Evolutionary conservation across 2,329 filamentous ascomycete species (phyloP).

Genomic region (Lasiodiplodia sp.): DNA sequence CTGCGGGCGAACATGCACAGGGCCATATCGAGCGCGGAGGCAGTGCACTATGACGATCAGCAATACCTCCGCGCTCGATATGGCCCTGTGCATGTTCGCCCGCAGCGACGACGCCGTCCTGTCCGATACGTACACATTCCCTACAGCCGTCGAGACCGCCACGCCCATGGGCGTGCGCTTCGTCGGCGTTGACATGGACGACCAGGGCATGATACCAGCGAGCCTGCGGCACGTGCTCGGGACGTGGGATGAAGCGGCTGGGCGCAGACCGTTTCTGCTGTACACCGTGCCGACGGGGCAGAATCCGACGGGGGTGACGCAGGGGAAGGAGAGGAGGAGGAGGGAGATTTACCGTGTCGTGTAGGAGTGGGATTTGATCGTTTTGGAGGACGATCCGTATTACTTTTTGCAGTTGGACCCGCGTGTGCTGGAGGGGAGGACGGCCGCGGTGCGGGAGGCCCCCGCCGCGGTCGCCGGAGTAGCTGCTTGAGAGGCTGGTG

Average conservation of each 20-base stretch:
- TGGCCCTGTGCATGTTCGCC: slow-evolving; percentile 82
- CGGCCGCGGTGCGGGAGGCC: slow-evolving; percentile 53
- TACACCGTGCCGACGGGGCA: slow-evolving; percentile 83
- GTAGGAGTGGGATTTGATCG: slow-evolving; percentile 83
- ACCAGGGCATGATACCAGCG: slow-evolving; percentile 68
- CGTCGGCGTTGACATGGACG: slow-evolving; percentile 70
- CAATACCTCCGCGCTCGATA: slow-evolving; percentile 85
- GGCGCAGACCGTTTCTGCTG: slow-evolving; percentile 70
- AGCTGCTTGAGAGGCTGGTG: slow-evolving; percentile 76
- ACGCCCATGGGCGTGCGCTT: slow-evolving; percentile 68
- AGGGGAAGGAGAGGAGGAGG: slow-evolving; percentile 71
- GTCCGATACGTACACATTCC: slow-evolving; percentile 92
- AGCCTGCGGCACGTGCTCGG: slow-evolving; percentile 68
- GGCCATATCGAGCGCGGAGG: too few species aligned
- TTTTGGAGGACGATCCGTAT: slow-evolving; percentile 93
- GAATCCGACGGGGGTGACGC: slow-evolving; percentile 89
- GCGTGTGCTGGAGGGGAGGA: slow-evolving; percentile 65
- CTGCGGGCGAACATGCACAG: too few species aligned
- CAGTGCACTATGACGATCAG: slow-evolving; percentile 82
- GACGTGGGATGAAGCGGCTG: slow-evolving; percentile 65
- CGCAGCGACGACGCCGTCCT: slow-evolving; percentile 78
- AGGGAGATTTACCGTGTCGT: slow-evolving; percentile 78
- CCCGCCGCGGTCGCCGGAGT: slow-evolving; percentile 66
- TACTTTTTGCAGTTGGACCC: slow-evolving; percentile 91
- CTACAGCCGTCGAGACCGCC: slow-evolving; percentile 76